These are phyloP conservation scores for Termitomyces sp. DNA, from an alignment of 768 basidiomycete genomes.

Conservation along the genomic window DNA sequence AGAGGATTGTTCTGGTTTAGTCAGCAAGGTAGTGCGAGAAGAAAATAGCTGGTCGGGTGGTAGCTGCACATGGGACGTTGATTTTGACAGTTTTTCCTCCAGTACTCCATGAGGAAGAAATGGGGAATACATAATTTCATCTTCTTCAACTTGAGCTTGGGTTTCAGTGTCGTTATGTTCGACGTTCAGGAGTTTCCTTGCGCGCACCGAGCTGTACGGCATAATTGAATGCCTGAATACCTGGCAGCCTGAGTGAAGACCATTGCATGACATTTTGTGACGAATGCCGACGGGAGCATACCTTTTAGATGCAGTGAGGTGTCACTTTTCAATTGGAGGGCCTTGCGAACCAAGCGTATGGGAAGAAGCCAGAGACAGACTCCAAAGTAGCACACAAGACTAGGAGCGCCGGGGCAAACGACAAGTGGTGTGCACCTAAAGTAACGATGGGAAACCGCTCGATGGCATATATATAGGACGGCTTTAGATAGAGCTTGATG, in stretches of 20 bases:
- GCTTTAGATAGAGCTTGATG: background rate
- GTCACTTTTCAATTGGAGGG: background rate
- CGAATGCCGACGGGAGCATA: background rate
- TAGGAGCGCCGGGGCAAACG: background rate
- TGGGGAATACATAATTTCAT: background rate
- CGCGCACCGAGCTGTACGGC: background rate
- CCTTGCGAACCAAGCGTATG: background rate
- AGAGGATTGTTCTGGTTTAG: background rate
- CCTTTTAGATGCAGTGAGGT: background rate
- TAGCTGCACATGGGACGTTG: background rate
- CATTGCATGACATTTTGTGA: too few species aligned
- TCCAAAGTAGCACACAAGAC: background rate
- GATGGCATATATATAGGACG: background rate
- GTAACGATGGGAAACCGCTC: background rate
- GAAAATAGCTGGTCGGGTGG: background rate
- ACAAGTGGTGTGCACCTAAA: background rate
- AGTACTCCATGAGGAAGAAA: too few species aligned
- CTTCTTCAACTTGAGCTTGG: background rate
- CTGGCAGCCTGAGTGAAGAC: background rate
- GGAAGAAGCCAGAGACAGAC: background rate
- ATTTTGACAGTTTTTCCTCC: too few species aligned
- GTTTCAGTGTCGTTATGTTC: background rate
- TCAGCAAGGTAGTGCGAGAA: background rate
- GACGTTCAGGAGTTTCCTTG: background rate
- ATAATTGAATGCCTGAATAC: too few species aligned